A percentile compares a stretch with the other conserved stretches of the same genome.
These are phyloP conservation scores for Backusella tarrabulga DNA, from an alignment of 192 early-diverging fungal species.

Conservation along the genomic window DNA sequence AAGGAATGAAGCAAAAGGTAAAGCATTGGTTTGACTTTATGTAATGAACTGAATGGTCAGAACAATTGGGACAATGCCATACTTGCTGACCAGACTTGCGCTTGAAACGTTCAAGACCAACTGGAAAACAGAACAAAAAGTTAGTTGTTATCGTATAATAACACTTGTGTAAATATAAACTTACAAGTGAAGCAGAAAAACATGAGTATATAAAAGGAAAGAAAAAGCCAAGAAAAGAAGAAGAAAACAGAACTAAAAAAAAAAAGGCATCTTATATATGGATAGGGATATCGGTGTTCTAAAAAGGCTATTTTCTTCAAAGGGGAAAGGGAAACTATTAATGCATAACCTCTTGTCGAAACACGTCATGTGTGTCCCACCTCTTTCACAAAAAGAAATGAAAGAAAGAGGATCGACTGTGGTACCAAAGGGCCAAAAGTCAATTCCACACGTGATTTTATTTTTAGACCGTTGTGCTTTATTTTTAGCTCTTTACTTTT, in stretches of 20 bases:
- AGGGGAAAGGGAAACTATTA: background rate
- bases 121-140: constrained; percentile 4
- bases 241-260: background rate
- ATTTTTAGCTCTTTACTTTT: background rate
- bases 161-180: background rate
- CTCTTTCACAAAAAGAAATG: background rate
- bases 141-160: background rate
- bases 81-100: constrained; percentile 24
- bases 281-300: background rate
- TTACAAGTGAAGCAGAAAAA: constrained; percentile 41
- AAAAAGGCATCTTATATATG: background rate
- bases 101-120: constrained; percentile 33
- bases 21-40: constrained; percentile 36
- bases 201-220: constrained; percentile 5
- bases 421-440: background rate
- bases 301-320: background rate
- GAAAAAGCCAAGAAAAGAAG: background rate
- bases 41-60: constrained; percentile 25
- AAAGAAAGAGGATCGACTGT: background rate
- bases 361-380: background rate
- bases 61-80: constrained; percentile 35
- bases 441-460: background rate
- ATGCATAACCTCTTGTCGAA: background rate
- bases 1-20: constrained; percentile 40
- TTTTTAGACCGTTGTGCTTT: background rate